Base-by-base conservation (phyloP, 371 early-diverging fungal genomes). In the Synchytrium microbalum region DNA sequence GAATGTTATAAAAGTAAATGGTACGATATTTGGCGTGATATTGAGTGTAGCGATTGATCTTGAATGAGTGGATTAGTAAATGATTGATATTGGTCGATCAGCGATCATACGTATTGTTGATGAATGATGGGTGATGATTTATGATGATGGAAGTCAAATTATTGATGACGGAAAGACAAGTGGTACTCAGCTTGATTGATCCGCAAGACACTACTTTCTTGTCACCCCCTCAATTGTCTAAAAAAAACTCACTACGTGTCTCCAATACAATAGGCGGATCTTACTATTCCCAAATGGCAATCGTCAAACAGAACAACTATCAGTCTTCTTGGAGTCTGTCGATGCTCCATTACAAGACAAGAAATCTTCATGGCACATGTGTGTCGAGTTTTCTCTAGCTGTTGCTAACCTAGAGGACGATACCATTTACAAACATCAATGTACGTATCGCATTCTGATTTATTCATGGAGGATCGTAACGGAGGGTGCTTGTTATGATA, bases 261-360 rank as follows among this genome's bases (percentile, higher is more conserved):
- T n/a, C n/a, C n/a, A n/a, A n/a, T n/a, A n/a, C n/a, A n/a, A n/a
- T 33, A 76, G 93, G 93, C 81, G 89, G 62, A 80, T 95, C 28
- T 76, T 96, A 3, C 74, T 95, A 25, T 97, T 95, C 75, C 95
- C 97, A 32, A 82, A 75, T 57, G 97, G 97, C 28, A 97, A 97
- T 77, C 81, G 85, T 53, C 80, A 77, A 32, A 60, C 57, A 0
- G 90, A 92, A 29, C 71, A 69, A 0, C 71, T 89, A 10, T 91
- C 96, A 2, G 76, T 88, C 33, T 97, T 92, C 74, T 69, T 95
- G 38, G 93, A 95, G 66, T 86, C 85, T 67, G 83, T 89, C 51
- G 88, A 92, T 64, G 86, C 80, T 2, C 24, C 5, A 64, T 10
- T 79, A 33, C 74, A 80, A 59, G 75, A 71, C 51, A 74, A 73